Conservation (phyloP, 805 yeast species). For the Lipomyces anomalus region DNA sequence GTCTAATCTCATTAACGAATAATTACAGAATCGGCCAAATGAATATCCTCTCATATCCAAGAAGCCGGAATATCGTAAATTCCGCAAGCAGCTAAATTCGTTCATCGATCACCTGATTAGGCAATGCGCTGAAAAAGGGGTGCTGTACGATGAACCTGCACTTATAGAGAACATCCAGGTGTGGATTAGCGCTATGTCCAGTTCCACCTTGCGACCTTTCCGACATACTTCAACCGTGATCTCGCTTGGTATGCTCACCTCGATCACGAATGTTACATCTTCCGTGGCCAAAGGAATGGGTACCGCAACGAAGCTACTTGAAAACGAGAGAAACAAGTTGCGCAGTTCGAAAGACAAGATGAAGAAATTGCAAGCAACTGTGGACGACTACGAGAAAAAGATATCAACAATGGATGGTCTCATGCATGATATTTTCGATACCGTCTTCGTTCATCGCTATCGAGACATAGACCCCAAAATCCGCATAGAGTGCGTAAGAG, state of each 20-base stretch:
- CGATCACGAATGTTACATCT: constrained; percentile 47
- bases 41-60: constrained; percentile 64
- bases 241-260: constrained; percentile 54
- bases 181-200: constrained; percentile 72
- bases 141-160: constrained; percentile 41
- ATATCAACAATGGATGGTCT: constrained; percentile 50
- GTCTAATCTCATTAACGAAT: not conserved
- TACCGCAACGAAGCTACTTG: constrained; percentile 37
- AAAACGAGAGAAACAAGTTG: constrained; percentile 33
- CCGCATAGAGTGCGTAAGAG: constrained; percentile 60
- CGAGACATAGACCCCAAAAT: constrained; percentile 72
- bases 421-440: constrained; percentile 58
- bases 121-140: constrained; percentile 56
- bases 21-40: constrained; percentile 42
- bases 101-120: constrained; percentile 51
- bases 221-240: constrained; percentile 61
- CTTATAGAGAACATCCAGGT: constrained; percentile 54
- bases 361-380: constrained; percentile 37
- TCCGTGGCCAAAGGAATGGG: constrained; percentile 36
- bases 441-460: constrained; percentile 68
- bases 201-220: constrained; percentile 63
- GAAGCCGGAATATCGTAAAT: constrained; percentile 42
- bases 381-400: constrained; percentile 46
- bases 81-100: constrained; percentile 49
- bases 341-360: constrained; percentile 30